A percentile compares a stretch with the other conserved stretches of the same genome.
Conservation (phyloP, 192 early-diverging fungal genomes). For the Thoreauomyces humboldtii region DNA sequence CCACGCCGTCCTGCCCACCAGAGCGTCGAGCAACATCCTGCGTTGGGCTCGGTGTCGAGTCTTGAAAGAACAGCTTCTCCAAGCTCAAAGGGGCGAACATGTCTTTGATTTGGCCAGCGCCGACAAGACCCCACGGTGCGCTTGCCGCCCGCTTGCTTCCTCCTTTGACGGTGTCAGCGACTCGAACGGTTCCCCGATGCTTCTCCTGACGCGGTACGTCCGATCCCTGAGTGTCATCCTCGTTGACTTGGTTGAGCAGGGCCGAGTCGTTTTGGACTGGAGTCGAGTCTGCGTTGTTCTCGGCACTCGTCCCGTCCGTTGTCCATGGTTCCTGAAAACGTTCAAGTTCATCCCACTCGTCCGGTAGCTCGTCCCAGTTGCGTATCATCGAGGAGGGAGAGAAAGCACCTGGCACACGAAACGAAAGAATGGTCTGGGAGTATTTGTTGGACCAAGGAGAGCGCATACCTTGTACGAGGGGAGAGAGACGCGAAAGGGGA, state of each 20-base stretch:
- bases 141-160: neutral
- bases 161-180: neutral
- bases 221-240: neutral
- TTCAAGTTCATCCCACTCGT: slow-evolving; percentile 24
- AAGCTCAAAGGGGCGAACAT: slow-evolving; percentile 22
- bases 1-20: too few relatives aligned
- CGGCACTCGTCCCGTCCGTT: neutral
- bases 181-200: neutral
- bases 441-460: too few relatives aligned
- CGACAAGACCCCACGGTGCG: too few relatives aligned
- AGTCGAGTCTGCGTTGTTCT: neutral
- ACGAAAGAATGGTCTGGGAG: too few relatives aligned
- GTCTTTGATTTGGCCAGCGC: slow-evolving; percentile 21
- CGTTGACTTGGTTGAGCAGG: neutral
- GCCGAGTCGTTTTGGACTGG: neutral
- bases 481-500: too few relatives aligned
- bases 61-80: slow-evolving; percentile 17
- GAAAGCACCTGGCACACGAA: too few relatives aligned
- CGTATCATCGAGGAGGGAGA: slow-evolving; percentile 22
- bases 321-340: neutral
- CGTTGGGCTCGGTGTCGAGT: too few relatives aligned
- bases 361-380: slow-evolving; percentile 23
- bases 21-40: too few relatives aligned
- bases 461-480: too few relatives aligned
- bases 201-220: neutral